Evolutionary conservation across 768 basidiomycete genomes (phyloP), one percentile per base, ranked within the genome.

Genomic region (Termitomyces sp.): DNA sequence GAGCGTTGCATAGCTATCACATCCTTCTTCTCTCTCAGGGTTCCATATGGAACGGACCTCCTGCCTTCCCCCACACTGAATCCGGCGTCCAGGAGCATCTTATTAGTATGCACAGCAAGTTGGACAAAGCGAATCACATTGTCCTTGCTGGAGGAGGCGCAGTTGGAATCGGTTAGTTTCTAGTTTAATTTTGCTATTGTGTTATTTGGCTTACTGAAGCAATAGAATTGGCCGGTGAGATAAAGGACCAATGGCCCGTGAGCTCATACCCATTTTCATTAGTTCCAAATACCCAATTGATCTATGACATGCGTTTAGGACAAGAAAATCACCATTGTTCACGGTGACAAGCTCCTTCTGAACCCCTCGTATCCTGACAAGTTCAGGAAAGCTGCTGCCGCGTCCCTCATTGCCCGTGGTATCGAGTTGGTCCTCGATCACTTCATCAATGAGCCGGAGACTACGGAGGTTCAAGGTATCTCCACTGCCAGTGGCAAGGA

Each of bases 21-120:
- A 66, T 79, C 32, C 80, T 90, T 36, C 74, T 89, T 38, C 66
- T 90, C 35, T 76, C 84, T 0, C 74, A 86, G 3, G 88, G 88
- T 1, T 73, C 74, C 27, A 66, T 56, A 3, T 89, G 83, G 82
- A 59, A 63, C 9, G 84, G 80, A 0, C 79, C 80, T 0, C 38
- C 79, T 42, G 66, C 68, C 11, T 71, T 86, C 54, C 83, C 82
- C 0, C 61, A 70, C n/a, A 63, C 55, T 7, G 67, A 65, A 25
- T 62, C 62, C 3, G 71, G 66, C 13, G 61, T 68, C 2, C 29
- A 66, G 22, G 64, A 64, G 5, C 70, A 67, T 36, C 45, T 77
- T 15, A 53, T 59, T 13, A 52, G 57, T 1, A 68, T 70, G 58
- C 68, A 73, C 27, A 57, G 54, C n/a, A 70, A 72, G 32, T 69